Base-by-base conservation (phyloP, 2,329 filamentous ascomycete species). In the Fusarium pseudograminearum region DNA sequence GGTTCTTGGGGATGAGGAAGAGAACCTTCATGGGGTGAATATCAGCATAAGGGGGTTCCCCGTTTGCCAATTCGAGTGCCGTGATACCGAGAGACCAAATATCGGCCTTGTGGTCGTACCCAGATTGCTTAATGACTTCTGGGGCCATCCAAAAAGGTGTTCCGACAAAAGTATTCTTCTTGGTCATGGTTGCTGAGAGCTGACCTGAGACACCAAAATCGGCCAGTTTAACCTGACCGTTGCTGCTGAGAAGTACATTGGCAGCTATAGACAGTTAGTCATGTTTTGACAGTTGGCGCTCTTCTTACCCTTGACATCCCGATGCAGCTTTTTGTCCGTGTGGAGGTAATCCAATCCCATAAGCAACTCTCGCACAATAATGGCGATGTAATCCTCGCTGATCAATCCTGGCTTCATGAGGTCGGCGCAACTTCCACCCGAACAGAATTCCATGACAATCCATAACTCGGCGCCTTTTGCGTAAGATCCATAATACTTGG, bases 401-500 rank as follows among this genome's bases (percentile, higher is more conserved):
- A 99, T 95, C 41, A 91, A 82, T 26, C 96, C 96, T 0, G 96
- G 94, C 82, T 97, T 97, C 91, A 99, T 92, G 66, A 99, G 83
- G 78, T 98, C 96, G 48, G 93, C 94, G 77, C 96, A 98, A 81
- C 95, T 98, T 7, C 96, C 96, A 24, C 96, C 96, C 2, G 95
- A 94, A 81, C 96, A 99, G 77, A 96, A 99, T 80, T 99, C 96
- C 96, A 99, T 99, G 79, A 98, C 94, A 74, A 99, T 99, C 96
- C 96, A 99, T 75, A 99, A 83, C 82, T 98, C 93, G 4, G 94
- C 96, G 26, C 95, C 96, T 77, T 97, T 97, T 73, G 97, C 89
- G 77, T 96, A 98, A 59, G 95, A 98, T 72, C 96, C 96, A 82
- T 97, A 94, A 84, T 99, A 99, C 80, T 97, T 96, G 40, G 96